These are phyloP conservation scores for Pyricularia pennisetigena DNA, from an alignment of 2,329 filamentous ascomycete genomes.

Conservation along the genomic window DNA sequence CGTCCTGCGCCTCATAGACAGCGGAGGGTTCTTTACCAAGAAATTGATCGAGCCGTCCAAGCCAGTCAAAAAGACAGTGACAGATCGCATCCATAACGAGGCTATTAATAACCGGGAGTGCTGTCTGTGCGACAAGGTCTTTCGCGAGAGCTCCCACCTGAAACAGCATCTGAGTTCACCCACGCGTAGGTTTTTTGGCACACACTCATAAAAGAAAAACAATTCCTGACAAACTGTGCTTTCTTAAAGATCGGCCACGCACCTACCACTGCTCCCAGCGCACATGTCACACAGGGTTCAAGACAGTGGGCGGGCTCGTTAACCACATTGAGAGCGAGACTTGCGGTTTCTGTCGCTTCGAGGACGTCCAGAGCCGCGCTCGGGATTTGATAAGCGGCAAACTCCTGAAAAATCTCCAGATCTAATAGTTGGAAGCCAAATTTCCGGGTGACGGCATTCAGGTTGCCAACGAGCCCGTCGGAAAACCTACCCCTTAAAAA, in stretches of 20 bases:
- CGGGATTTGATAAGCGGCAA: not conserved
- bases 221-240: not conserved
- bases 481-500: too few species aligned
- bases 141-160: not conserved
- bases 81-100: not conserved
- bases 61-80: not conserved
- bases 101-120: not conserved
- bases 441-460: too few species aligned
- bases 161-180: not conserved
- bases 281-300: not conserved
- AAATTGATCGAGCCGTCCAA: not conserved
- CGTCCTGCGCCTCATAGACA: not conserved
- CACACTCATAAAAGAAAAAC: not conserved
- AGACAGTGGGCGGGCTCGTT: not conserved
- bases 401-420: not conserved
- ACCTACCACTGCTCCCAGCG: not conserved
- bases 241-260: not conserved
- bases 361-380: not conserved
- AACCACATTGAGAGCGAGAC: not conserved
- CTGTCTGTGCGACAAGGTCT: not conserved
- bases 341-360: not conserved
- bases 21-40: not conserved
- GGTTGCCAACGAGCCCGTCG: too few species aligned
- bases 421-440: not conserved
- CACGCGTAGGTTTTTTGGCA: not conserved